Conservation (phyloP, 2,329 filamentous ascomycete genomes). For the Acarospora socialis region DNA sequence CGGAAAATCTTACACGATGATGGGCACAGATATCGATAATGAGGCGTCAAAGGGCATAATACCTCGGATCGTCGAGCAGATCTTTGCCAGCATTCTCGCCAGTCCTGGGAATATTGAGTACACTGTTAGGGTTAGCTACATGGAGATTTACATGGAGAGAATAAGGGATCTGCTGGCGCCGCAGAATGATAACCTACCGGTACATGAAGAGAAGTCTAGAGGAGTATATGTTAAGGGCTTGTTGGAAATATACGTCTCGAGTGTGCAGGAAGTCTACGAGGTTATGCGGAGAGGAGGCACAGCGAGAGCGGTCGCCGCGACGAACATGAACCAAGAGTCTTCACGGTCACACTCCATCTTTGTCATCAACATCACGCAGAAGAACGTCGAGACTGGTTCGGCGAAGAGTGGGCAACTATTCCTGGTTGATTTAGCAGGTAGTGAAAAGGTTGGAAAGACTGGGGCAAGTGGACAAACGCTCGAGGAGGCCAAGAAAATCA, state of each 20-base stretch:
- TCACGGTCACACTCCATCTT: conserved; percentile 98
- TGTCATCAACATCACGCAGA: conserved; percentile 91
- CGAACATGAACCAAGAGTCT: conserved; percentile 98
- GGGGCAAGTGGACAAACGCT: conserved; percentile 93
- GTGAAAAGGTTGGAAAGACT: conserved; percentile 97
- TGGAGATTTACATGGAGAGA: conserved; percentile 99
- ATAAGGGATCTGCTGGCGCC: conserved; percentile 88
- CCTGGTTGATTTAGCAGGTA: conserved; percentile 93
- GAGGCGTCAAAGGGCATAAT: conserved; percentile 82
- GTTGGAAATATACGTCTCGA: conserved; percentile 88
- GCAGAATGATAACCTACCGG: conserved; percentile 86
- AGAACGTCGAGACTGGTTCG: conserved; percentile 91
- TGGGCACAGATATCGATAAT: conserved; percentile 89
- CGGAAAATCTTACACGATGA: conserved; percentile 99
- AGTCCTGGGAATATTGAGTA: conserved; percentile 93
- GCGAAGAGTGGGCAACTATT: conserved; percentile 94
- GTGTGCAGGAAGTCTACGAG: conserved; percentile 89
- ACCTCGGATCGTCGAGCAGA: conserved; percentile 91
- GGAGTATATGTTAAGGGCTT: conserved; percentile 95
- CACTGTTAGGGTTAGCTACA: conserved; percentile 95
- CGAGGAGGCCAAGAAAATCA: conserved; percentile 99
- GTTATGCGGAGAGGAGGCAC: conserved; percentile 88
- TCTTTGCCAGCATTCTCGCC: conserved; percentile 86
- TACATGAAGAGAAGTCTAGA: conserved; percentile 95
- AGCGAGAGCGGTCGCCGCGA: conserved; percentile 81